phyloP scores from a whole-genome alignment of 306 rosid genomes.

The Fagus sylvatica region DNA sequence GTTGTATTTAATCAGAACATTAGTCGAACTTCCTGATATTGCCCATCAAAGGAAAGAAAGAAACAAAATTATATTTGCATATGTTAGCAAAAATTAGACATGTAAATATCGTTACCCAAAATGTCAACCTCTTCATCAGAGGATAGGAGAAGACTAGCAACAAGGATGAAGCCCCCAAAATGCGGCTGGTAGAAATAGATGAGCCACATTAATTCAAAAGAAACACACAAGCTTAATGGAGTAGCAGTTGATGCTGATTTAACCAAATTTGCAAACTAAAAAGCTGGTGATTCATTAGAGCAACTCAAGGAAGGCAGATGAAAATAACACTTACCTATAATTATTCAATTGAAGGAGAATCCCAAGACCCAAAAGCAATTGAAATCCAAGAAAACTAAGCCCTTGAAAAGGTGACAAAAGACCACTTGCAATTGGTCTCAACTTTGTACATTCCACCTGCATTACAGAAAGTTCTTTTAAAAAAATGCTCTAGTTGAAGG shows the following conservation, averaged over 20 bases:
- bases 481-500: conserved; percentile 20
- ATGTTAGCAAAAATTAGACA: conserved; percentile 16
- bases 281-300: neutral
- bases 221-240: too few relatives aligned
- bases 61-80: neutral
- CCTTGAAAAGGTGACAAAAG: conserved; percentile 85
- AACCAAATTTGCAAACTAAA: conserved; percentile 1
- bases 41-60: conserved; percentile 10
- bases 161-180: conserved; percentile 90
- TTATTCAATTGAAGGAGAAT: conserved; percentile 80
- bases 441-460: conserved; percentile 92
- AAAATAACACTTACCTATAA: conserved; percentile 63
- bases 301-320: neutral
- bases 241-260: too few relatives aligned
- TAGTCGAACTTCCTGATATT: conserved; percentile 23
- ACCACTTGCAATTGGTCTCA: conserved; percentile 90
- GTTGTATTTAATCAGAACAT: conserved; percentile 22
- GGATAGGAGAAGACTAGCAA: conserved; percentile 91
- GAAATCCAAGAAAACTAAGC: conserved; percentile 82
- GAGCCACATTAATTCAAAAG: conserved; percentile 22
- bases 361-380: conserved; percentile 83
- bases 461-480: conserved; percentile 24
- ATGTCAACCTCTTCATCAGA: conserved; percentile 92
- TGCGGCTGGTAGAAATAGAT: conserved; percentile 48
- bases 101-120: conserved; percentile 61